Percentiles rank a stretch among this genome's conserved stretches.
Conservation (phyloP, 768 basidiomycete genomes). For the Russula sp. region DNA sequence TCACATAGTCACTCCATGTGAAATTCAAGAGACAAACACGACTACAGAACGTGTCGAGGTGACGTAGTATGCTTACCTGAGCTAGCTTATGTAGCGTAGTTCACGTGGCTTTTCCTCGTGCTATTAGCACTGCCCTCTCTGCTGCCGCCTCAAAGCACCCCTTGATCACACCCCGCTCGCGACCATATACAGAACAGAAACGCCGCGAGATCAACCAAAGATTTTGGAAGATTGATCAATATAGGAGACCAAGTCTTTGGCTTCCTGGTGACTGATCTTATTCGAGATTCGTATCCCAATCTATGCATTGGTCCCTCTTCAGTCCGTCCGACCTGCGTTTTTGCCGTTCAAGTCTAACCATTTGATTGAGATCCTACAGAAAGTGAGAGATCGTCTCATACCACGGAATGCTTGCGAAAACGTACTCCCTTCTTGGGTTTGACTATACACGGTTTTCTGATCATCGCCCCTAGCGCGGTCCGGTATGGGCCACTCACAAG, state of each 20-base stretch:
- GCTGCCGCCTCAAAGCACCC: no score
- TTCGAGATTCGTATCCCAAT: slow-evolving; percentile 15
- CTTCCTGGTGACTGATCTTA: slow-evolving; percentile 19
- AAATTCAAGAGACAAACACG: no score
- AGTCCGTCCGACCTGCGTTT: slow-evolving; percentile 4
- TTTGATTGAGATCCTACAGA: slow-evolving; percentile 1
- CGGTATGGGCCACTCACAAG: slow-evolving; percentile 57
- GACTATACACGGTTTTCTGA: background rate
- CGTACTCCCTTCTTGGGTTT: background rate
- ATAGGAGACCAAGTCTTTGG: slow-evolving; percentile 22
- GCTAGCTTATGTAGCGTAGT: no score
- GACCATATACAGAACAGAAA: no score
- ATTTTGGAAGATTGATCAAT: slow-evolving; percentile 10
- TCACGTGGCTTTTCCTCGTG: no score
- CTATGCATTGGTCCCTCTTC: slow-evolving; percentile 24
- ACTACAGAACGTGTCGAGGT: no score
- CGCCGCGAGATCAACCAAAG: background rate
- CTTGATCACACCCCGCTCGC: no score
- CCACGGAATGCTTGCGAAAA: slow-evolving; percentile 12
- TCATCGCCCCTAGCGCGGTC: slow-evolving; percentile 13
- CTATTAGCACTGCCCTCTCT: no score
- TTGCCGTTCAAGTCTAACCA: background rate
- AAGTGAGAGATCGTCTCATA: slow-evolving; percentile 23
- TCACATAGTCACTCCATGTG: no score
- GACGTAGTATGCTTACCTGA: no score